phyloP scores from a whole-genome alignment of 2,329 filamentous ascomycete species.

The Elsinoe fawcettii region DNA sequence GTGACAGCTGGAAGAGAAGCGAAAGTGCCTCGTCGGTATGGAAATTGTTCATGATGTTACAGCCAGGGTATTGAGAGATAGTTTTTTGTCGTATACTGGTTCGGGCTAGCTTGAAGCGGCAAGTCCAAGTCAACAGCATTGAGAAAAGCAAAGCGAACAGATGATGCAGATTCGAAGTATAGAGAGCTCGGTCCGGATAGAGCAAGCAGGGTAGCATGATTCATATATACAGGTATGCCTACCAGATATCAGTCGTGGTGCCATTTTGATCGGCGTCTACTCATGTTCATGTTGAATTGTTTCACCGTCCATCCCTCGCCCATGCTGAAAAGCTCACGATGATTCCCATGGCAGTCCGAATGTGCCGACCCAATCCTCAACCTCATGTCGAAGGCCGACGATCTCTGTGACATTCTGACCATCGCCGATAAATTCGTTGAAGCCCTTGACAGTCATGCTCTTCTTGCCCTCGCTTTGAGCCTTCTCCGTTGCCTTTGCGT shows the following conservation, averaged over 20 bases:
- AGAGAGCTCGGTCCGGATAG: neutral
- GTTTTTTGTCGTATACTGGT: too few relatives aligned
- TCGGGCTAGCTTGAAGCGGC: too few relatives aligned
- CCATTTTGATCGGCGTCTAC: neutral
- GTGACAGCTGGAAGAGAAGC: too few relatives aligned
- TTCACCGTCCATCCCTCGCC: neutral
- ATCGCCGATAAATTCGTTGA: constrained; percentile 59
- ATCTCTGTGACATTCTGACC: constrained; percentile 64
- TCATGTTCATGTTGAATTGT: neutral
- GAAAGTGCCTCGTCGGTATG: too few relatives aligned
- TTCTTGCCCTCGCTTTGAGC: constrained; percentile 61
- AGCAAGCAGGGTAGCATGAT: neutral
- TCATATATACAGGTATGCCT: neutral
- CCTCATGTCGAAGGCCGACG: constrained; percentile 63
- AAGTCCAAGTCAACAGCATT: neutral
- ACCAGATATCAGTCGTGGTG: neutral
- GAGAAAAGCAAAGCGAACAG: neutral
- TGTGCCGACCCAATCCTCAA: constrained; percentile 70
- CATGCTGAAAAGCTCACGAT: neutral
- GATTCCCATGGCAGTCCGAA: constrained; percentile 62
- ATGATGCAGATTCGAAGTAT: too few relatives aligned
- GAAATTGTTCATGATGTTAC: too few relatives aligned
- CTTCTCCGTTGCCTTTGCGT: constrained; percentile 63
- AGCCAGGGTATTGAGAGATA: too few relatives aligned
- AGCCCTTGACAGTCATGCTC: constrained; percentile 57